These are phyloP conservation scores for Actinomucor elegans DNA, from an alignment of 371 early-diverging fungal species.

Conservation along the genomic window DNA sequence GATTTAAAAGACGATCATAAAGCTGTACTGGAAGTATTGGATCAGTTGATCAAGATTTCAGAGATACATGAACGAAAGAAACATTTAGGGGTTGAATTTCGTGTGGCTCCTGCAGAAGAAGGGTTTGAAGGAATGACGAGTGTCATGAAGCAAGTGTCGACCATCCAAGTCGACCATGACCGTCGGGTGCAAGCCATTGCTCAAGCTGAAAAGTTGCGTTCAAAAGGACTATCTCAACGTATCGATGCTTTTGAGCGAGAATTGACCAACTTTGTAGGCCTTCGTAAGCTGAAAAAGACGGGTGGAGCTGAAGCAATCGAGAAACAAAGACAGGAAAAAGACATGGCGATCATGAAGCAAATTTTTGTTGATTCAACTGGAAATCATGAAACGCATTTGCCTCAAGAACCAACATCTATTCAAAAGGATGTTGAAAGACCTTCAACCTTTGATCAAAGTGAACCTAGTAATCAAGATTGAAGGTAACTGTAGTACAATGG, in stretches of 20 bases:
- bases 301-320: slow-evolving; percentile 75
- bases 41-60: slow-evolving; percentile 58
- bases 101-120: not conserved
- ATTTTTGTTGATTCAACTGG: slow-evolving; percentile 35
- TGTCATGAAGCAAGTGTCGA: slow-evolving; percentile 68
- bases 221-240: slow-evolving; percentile 61
- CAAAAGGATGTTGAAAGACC: not conserved
- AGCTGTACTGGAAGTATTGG: slow-evolving; percentile 55
- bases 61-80: slow-evolving; percentile 52
- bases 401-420: not conserved
- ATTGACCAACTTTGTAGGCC: slow-evolving; percentile 63
- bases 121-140: slow-evolving; percentile 52
- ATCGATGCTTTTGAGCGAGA: slow-evolving; percentile 76
- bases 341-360: slow-evolving; percentile 58
- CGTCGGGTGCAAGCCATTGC: slow-evolving; percentile 70
- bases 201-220: slow-evolving; percentile 61
- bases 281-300: slow-evolving; percentile 63
- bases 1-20: slow-evolving; percentile 68
- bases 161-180: slow-evolving; percentile 67
- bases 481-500: not conserved
- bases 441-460: not conserved
- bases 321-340: slow-evolving; percentile 59
- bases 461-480: not conserved
- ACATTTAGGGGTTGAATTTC: not conserved
- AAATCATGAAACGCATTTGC: not conserved